Conservation (phyloP, 1,284 basidiomycete genomes). For the Trichosporon sp. region DNA sequence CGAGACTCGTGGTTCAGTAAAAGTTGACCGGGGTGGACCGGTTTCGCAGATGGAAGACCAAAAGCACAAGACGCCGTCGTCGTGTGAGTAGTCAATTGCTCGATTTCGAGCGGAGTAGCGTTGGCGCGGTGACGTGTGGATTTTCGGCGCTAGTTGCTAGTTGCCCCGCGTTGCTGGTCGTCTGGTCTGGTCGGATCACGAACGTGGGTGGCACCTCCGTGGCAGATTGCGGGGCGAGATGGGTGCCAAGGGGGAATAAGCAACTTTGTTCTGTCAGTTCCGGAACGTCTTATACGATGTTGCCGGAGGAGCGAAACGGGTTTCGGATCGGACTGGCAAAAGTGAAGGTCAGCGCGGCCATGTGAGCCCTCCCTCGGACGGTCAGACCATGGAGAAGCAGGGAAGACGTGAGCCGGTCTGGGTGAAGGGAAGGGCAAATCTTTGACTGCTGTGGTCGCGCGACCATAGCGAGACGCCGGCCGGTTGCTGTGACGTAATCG, state of each 20-base stretch:
- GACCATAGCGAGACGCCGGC: background rate
- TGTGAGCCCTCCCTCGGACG: background rate
- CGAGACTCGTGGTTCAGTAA: too few species aligned
- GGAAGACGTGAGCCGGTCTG: background rate
- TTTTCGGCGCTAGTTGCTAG: too few species aligned
- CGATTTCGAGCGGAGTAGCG: background rate
- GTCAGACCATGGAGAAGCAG: background rate
- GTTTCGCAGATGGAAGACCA: background rate
- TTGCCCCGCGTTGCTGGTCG: background rate
- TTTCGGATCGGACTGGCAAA: background rate
- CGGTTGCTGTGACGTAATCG: background rate
- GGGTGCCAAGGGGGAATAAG: background rate
- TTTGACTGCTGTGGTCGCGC: background rate
- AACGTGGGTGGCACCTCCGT: conserved; percentile 4
- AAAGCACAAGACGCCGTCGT: background rate
- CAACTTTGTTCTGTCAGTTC: background rate
- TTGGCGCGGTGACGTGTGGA: background rate
- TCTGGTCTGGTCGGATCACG: background rate
- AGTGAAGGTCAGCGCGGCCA: background rate
- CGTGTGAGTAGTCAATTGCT: background rate
- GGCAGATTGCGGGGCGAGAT: background rate
- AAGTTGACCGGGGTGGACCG: too few species aligned
- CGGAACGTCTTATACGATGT: background rate
- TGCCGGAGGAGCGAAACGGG: background rate
- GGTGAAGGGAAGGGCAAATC: background rate